Evolutionary conservation across 805 yeast genomes (phyloP), one percentile per base, ranked within the genome.

Genomic region (Maudiozyma saulgeensis): DNA sequence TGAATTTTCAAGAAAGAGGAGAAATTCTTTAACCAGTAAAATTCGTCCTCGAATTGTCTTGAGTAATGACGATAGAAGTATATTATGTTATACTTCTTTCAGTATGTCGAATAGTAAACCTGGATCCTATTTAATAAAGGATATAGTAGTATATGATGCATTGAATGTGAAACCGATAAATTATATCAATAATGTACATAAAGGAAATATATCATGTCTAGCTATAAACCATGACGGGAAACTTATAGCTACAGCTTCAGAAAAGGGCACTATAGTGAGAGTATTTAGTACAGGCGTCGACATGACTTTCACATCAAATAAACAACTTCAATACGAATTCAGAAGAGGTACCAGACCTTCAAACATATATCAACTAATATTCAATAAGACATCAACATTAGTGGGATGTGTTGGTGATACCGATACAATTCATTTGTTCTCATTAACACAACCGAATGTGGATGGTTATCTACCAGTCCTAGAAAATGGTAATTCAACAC

Each of bases 351-450:
- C 86, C 4, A 84, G 88, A 58, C 84, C 86, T 2, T 82, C 95
- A 12, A 73, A 71, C 48, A 80, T 89, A 21, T 79, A 77, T 56
- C 82, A 87, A 43, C 68, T 89, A 48, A 71, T 75, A 38, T 88
- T 89, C 66, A 82, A 84, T 56, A 65, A 73, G 23, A 78, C 79
- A 49, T 76, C 84, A 43, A 71, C 73, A 1, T 72, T 82, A 48
- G 70, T 90, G n/a, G 80, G 84, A n/a, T 93, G 90, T 44, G 80
- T 89, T 4, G 83, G 91, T 39, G 80, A 88, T 35, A 84, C 95
- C 13, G 95, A 84, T 31, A 89, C 96, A 0, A 85, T 89, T n/a
- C 97, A 89, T 63, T 78, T 89, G 19, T 89, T 89, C 69, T 72
- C 85, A 47, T 63, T 88, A 48, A 18, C 23, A 4, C 13, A 38